A percentile compares a stretch with the other conserved stretches of the same genome.
These are phyloP conservation scores for Aspergillus saccharolyticus DNA, from an alignment of 495 filamentous ascomycete species.

Conservation along the genomic window DNA sequence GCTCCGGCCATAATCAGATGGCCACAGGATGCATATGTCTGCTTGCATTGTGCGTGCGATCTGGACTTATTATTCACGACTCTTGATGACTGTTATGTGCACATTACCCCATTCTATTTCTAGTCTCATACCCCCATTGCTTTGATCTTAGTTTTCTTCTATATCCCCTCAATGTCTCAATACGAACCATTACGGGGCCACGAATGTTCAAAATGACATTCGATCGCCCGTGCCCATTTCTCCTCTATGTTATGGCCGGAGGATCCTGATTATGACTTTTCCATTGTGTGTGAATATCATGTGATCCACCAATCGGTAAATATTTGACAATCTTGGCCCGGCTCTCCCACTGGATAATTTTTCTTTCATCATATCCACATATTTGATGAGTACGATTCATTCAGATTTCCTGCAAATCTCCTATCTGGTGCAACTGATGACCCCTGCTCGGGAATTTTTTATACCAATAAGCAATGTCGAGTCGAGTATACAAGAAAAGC, in stretches of 20 bases:
- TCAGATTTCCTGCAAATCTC: too few relatives aligned
- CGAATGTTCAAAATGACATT: slow-evolving; percentile 1
- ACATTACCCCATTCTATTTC: slow-evolving; percentile 7
- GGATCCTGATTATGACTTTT: slow-evolving; percentile 5
- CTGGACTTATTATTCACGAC: slow-evolving; percentile 19
- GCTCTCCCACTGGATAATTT: slow-evolving; percentile 5
- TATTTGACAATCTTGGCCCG: slow-evolving; percentile 5
- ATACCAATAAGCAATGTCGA: background rate
- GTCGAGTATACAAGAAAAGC: background rate
- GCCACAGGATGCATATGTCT: background rate
- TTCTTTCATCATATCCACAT: background rate
- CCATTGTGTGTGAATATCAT: slow-evolving; percentile 5
- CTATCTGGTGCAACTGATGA: too few relatives aligned
- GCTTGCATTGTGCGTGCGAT: slow-evolving; percentile 20
- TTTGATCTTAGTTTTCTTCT: background rate
- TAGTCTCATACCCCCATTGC: slow-evolving; percentile 15
- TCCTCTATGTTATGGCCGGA: slow-evolving; percentile 11
- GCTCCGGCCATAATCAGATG: slow-evolving; percentile 28
- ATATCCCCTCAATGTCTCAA: slow-evolving; percentile 3
- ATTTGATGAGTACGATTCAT: background rate
- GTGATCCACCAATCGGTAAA: slow-evolving; percentile 1
- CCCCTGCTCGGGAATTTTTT: too few relatives aligned
- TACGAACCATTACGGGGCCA: background rate
- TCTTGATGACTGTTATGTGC: slow-evolving; percentile 34
- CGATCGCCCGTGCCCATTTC: slow-evolving; percentile 13